Evolutionary conservation across 1,139 yeast species (phyloP).

Genomic region (Nakaseomyces uthaithaninus): DNA sequence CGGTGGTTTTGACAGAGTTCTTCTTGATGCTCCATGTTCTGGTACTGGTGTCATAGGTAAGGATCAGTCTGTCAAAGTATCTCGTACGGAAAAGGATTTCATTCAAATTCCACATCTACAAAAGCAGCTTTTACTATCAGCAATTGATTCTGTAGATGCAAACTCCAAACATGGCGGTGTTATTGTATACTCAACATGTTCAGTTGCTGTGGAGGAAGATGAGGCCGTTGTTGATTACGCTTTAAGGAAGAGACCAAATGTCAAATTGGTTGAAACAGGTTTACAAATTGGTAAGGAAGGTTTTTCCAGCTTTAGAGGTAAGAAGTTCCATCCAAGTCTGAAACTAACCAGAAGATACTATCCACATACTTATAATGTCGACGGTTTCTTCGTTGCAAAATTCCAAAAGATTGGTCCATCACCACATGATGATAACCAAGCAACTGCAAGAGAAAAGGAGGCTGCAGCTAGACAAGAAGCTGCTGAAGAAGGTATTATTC

Average conservation of each 20-base stretch:
- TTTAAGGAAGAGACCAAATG: constrained; percentile 91
- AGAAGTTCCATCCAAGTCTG: constrained; percentile 71
- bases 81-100: constrained; percentile 93
- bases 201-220: constrained; percentile 96
- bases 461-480: constrained; percentile 66
- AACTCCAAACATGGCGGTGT: constrained; percentile 86
- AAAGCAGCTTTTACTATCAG: constrained; percentile 84
- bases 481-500: constrained; percentile 66
- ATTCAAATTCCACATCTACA: constrained; percentile 95
- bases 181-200: constrained; percentile 95
- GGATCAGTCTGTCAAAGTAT: constrained; percentile 89
- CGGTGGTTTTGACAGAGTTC: constrained; percentile 93
- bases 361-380: constrained; percentile 97
- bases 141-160: constrained; percentile 96
- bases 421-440: constrained; percentile 73
- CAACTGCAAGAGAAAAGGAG: constrained; percentile 87
- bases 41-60: constrained; percentile 99
- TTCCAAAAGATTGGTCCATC: constrained; percentile 86
- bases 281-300: constrained; percentile 94
- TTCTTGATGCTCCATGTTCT: constrained; percentile 97
- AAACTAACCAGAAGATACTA: constrained; percentile 87
- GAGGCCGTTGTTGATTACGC: constrained; percentile 99
- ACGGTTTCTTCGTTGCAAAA: constrained; percentile 96
- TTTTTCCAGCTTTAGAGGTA: constrained; percentile 87
- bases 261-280: constrained; percentile 89